Base-by-base conservation (phyloP, 2,329 filamentous ascomycete species). In the Nigrospora oryzae region DNA sequence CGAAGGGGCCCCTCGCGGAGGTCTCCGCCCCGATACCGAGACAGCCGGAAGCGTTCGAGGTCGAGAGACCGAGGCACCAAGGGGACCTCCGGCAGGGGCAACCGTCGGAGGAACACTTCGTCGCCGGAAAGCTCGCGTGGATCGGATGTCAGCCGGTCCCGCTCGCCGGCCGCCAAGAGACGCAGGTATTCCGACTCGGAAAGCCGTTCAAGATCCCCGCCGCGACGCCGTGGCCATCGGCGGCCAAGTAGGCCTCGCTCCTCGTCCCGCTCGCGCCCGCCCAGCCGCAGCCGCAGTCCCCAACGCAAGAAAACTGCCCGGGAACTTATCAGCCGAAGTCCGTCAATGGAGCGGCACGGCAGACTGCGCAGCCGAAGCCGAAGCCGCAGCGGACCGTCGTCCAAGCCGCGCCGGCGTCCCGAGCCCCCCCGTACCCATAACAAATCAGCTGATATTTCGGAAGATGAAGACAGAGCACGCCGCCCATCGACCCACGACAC, bases 391-490 rank as follows among this genome's bases (percentile, higher is more conserved):
- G 45, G 46, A 50, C 62, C 55, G 50, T 63, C 63, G 50, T 70
- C 67, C 52, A 72, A 71, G 59, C 68, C 67, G 54, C 75, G 69
- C 59, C 67, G 66, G 51, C 77, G 75, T 51, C 74, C 74, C 51
- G 67, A 67, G 59, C 74, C 74, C 57, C 67, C 70, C 62, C 68
- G 66, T 60, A 61, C 61, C 58, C 70, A 65, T 66, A 62, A 69
- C 63, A 75, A 66, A 64, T 71, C 69, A 61, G 74, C 72, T 80
- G 77, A 81, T 78, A 64, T 63, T 73, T 70, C 63, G 58, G 66
- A 68, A 63, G 63, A 67, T 65, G 61, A 70, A 64, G 62, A 65
- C 58, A 69, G 64, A 63, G 68, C 64, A 64, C 56, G 57, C 50
- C 58, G 52, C 60, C 54, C 63, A 52, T 51, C 59, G 48, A 60